Conservation (phyloP, 495 filamentous ascomycete species). For the Aspergillus sparsus region DNA sequence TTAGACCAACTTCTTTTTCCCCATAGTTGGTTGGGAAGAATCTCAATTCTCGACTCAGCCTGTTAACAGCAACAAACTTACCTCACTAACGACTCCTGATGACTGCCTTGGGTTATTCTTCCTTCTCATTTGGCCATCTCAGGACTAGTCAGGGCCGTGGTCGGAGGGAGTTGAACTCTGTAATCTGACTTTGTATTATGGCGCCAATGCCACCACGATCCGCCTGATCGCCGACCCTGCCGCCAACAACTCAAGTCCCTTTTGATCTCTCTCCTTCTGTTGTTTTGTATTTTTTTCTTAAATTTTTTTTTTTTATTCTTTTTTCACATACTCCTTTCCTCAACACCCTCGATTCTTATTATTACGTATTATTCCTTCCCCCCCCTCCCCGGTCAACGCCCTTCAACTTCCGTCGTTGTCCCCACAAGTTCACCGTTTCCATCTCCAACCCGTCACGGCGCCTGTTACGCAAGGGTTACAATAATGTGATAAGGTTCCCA, state of each 20-base stretch:
- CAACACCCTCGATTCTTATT: neutral
- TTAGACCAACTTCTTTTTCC: too few relatives aligned
- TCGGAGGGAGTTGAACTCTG: too few relatives aligned
- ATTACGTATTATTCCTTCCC: conserved; percentile 19
- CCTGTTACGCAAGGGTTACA: conserved; percentile 48
- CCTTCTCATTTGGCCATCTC: too few relatives aligned
- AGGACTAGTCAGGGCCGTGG: too few relatives aligned
- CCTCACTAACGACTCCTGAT: neutral
- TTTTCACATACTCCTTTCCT: neutral
- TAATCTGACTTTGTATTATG: conserved; percentile 5
- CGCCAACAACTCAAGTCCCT: conserved; percentile 15
- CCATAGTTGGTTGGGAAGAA: too few relatives aligned
- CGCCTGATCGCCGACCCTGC: conserved; percentile 33
- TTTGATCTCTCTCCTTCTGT: conserved; percentile 11
- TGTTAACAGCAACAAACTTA: too few relatives aligned
- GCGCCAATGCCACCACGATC: conserved; percentile 21
- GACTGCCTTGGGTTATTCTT: neutral
- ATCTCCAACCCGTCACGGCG: conserved; percentile 32
- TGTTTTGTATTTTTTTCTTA: conserved; percentile 19
- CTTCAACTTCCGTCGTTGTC: conserved; percentile 26
- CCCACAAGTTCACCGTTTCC: conserved; percentile 38
- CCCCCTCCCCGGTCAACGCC: conserved; percentile 16
- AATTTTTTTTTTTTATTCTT: conserved; percentile 7
- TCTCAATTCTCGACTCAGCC: neutral
- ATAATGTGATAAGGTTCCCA: conserved; percentile 21